These are phyloP conservation scores for Rutstroemia sp. DNA, from an alignment of 2,329 filamentous ascomycete species.

Conservation along the genomic window DNA sequence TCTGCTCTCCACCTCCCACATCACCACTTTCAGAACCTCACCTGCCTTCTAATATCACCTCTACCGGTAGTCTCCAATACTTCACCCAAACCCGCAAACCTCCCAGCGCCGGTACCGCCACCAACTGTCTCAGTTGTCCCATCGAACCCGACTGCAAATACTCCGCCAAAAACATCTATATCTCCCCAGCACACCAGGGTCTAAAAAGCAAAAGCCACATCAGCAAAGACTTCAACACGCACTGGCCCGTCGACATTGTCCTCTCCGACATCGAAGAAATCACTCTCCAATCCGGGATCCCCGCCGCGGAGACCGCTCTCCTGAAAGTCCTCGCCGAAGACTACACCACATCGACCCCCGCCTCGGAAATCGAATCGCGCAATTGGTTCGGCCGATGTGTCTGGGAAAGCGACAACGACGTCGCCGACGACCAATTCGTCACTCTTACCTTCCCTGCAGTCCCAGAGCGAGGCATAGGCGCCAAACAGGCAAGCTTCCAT, in stretches of 20 bases:
- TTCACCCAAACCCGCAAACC: constrained; percentile 76
- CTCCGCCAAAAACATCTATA: constrained; percentile 68
- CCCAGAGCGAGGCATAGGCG: constrained; percentile 34
- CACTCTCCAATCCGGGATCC: constrained; percentile 36
- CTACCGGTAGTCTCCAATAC: constrained; percentile 65
- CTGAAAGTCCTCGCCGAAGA: constrained; percentile 37
- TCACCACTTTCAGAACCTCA: constrained; percentile 18
- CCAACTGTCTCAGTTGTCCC: constrained; percentile 80
- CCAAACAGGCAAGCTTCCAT: constrained; percentile 85
- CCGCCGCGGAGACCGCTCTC: constrained; percentile 42
- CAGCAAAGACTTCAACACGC: constrained; percentile 46
- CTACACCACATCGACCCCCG: constrained; percentile 44
- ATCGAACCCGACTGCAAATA: constrained; percentile 72
- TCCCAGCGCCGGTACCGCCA: constrained; percentile 61
- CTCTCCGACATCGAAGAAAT: constrained; percentile 85
- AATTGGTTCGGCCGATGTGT: constrained; percentile 95
- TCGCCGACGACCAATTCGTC: constrained; percentile 87
- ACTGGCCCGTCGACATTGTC: constrained; percentile 86
- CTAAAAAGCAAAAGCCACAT: constrained; percentile 36
- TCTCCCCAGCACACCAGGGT: constrained; percentile 41
- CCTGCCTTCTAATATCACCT: constrained; percentile 60
- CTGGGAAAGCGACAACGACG: constrained; percentile 86
- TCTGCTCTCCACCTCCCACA: constrained; percentile 53
- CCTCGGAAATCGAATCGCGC: constrained; percentile 39
- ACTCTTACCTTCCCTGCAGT: constrained; percentile 64